These are phyloP conservation scores for Juncus effusus DNA, from an alignment of 176 grass and related monocot genomes.

Conservation along the genomic window DNA sequence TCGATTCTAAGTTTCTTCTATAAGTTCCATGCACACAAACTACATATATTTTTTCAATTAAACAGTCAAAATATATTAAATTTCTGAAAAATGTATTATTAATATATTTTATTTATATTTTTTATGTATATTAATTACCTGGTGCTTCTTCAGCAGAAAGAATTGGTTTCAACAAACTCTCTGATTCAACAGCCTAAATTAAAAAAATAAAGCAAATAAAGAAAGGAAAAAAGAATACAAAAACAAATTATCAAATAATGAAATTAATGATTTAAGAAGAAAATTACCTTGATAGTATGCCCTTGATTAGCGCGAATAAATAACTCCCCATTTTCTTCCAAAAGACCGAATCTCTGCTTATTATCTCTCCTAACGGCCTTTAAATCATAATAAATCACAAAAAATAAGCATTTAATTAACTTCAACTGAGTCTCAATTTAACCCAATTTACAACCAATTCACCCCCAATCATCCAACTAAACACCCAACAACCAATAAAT, in stretches of 20 bases:
- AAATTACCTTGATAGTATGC: constrained; percentile 57
- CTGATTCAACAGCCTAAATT: constrained; percentile 57
- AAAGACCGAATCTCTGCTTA: constrained; percentile 77
- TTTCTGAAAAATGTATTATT: constrained; percentile 16
- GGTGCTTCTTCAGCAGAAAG: constrained; percentile 68
- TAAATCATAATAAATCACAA: constrained; percentile 4
- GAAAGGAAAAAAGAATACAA: constrained; percentile 6
- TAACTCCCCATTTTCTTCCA: constrained; percentile 80
- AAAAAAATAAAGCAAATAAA: too few species aligned
- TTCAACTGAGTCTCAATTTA: not conserved
- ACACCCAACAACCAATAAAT: too few species aligned
- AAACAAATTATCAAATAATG: not conserved
- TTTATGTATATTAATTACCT: constrained; percentile 31
- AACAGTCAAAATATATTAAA: constrained; percentile 33
- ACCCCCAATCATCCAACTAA: too few species aligned
- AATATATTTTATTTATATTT: constrained; percentile 1
- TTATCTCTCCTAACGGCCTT: constrained; percentile 73
- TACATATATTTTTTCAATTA: constrained; percentile 19
- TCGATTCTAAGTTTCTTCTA: constrained; percentile 67
- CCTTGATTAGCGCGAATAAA: constrained; percentile 87
- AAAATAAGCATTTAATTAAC: not conserved
- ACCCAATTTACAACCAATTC: too few species aligned
- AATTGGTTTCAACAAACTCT: constrained; percentile 83
- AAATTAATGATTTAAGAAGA: not conserved
- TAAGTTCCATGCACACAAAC: constrained; percentile 92